phyloP scores from a whole-genome alignment of 2,329 filamentous ascomycete species.

The Laburnicola sp. region DNA sequence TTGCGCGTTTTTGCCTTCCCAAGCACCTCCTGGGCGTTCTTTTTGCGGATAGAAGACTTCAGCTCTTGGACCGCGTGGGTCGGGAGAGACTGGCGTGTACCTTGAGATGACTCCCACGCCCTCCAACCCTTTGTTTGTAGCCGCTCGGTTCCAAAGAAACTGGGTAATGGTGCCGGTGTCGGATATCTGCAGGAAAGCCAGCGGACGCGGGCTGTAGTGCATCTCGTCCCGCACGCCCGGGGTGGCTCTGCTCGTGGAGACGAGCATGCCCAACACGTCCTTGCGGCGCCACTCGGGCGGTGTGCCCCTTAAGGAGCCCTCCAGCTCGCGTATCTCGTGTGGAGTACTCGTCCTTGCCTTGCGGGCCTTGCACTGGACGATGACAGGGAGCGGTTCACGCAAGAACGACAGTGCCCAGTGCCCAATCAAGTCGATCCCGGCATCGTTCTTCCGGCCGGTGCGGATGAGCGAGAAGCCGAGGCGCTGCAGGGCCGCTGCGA shows the following conservation, averaged over 20 bases:
- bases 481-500: conserved; percentile 57
- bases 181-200: conserved; percentile 70
- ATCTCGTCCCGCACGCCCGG: conserved; percentile 77
- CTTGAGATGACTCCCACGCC: conserved; percentile 50
- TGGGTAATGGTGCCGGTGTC: conserved; percentile 63
- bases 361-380: conserved; percentile 72
- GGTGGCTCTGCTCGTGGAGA: conserved; percentile 70
- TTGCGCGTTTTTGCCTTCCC: conserved; percentile 9
- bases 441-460: conserved; percentile 68
- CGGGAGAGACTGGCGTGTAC: conserved; percentile 26
- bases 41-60: background rate
- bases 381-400: conserved; percentile 46
- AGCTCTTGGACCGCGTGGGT: no score
- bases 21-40: no score
- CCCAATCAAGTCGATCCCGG: conserved; percentile 74
- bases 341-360: conserved; percentile 56
- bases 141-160: conserved; percentile 72
- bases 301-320: conserved; percentile 74
- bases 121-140: conserved; percentile 64
- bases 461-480: conserved; percentile 68
- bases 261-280: conserved; percentile 69
- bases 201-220: conserved; percentile 66
- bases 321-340: conserved; percentile 70
- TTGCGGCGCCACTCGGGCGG: conserved; percentile 71
- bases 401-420: conserved; percentile 61